phyloP scores from a whole-genome alignment of 306 rosid species.

The barrel medic (Medicago truncatula) region DNA sequence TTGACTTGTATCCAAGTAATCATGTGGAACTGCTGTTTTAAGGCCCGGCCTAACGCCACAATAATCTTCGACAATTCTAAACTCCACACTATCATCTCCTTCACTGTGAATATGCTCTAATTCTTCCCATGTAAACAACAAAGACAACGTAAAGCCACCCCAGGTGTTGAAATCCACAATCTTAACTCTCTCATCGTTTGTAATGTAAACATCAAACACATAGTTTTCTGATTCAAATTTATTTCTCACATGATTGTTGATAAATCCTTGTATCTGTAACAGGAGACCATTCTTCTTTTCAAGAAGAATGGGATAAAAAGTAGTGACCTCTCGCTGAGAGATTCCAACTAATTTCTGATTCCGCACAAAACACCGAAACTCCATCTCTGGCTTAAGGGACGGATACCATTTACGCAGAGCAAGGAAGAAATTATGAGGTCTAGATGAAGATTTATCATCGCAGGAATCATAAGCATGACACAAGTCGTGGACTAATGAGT shows the following conservation, averaged over 20 bases:
- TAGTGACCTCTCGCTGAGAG: conserved; percentile 18
- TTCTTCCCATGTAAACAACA: conserved; percentile 15
- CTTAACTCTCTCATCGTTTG: conserved; percentile 16
- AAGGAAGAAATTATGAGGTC: conserved; percentile 11
- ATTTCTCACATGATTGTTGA: background rate
- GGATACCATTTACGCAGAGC: conserved; percentile 26
- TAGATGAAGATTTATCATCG: background rate
- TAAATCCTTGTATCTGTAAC: background rate
- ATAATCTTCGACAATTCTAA: background rate
- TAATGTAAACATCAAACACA: background rate
- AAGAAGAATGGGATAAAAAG: background rate
- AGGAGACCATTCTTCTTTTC: background rate
- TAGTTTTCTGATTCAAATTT: conserved; percentile 13
- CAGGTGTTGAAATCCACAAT: conserved; percentile 16
- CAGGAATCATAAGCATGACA: conserved; percentile 19
- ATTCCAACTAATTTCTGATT: conserved; percentile 4
- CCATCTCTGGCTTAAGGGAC: background rate
- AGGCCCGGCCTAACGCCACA: background rate
- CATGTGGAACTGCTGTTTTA: conserved; percentile 10
- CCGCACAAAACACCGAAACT: background rate
- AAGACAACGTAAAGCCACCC: conserved; percentile 11
- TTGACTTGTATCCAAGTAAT: background rate
- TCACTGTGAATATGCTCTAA: background rate
- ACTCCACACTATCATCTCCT: background rate
- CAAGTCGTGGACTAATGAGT: conserved; percentile 19